Conservation (phyloP, 2,329 filamentous ascomycete genomes). For the Epichloe aotearoae region DNA sequence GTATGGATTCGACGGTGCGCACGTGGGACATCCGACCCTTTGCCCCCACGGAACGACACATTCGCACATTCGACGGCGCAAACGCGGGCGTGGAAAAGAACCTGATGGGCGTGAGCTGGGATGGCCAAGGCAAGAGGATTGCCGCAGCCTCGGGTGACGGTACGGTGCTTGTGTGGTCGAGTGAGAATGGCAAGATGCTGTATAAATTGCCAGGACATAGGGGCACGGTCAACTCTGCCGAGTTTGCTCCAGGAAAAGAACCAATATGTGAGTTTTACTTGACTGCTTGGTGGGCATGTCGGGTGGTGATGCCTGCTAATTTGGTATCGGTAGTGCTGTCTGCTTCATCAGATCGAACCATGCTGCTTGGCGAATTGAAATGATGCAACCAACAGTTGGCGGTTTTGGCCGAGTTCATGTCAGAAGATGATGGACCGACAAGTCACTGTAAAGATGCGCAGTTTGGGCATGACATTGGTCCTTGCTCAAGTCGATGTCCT, state of each 20-base stretch:
- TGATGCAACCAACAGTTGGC: conserved; percentile 20
- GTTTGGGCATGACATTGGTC: background rate
- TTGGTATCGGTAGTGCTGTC: conserved; percentile 56
- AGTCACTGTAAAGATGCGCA: background rate
- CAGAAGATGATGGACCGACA: background rate
- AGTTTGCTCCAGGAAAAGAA: conserved; percentile 74
- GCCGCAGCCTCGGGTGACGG: conserved; percentile 83
- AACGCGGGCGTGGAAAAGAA: conserved; percentile 83
- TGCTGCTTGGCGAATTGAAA: conserved; percentile 68
- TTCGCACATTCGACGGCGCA: conserved; percentile 87
- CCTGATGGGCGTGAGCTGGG: conserved; percentile 81
- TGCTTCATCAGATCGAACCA: conserved; percentile 75
- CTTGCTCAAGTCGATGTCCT: too few species aligned
- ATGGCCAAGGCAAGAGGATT: conserved; percentile 71
- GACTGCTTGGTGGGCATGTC: background rate
- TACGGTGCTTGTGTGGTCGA: conserved; percentile 84
- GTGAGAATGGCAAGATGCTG: conserved; percentile 72
- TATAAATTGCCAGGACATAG: conserved; percentile 95
- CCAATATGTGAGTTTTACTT: conserved; percentile 61
- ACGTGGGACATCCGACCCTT: conserved; percentile 97
- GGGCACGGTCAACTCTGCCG: conserved; percentile 87
- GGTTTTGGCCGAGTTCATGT: background rate
- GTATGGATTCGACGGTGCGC: conserved; percentile 84
- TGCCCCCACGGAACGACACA: conserved; percentile 71
- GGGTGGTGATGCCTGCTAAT: conserved; percentile 17